Base-by-base conservation (phyloP, 768 basidiomycete genomes). In the Tylopilus rubrobrunneus region DNA sequence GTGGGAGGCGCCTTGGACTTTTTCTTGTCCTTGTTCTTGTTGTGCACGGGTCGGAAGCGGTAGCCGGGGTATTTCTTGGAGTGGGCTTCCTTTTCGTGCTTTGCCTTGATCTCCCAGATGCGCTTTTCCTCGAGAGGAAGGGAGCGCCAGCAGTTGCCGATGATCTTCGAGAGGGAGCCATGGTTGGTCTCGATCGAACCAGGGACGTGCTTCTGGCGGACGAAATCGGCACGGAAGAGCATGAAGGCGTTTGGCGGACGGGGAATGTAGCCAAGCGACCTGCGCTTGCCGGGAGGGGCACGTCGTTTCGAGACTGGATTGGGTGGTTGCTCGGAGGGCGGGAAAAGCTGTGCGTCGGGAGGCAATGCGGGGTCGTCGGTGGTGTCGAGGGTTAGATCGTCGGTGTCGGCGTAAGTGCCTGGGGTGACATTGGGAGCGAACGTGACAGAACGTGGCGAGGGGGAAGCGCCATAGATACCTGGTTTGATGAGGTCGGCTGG, bases 51-150 rank as follows among this genome's bases (percentile, higher is more conserved):
- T 47, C 67, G 64, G 68, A 78, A 79, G 33, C 75, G 73, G 45
- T 79, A 91, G 57, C 87, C 78, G 1, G 89, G 87, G 65, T 87
- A 87, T 54, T 71, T 75, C 39, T 74, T 74, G 51, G 86, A 82
- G 71, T 91, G 88, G 29, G 82, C 84, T 0, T 83, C 85, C 70
- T 88, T 89, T 23, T 83, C 87, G 42, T 81, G 78, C 64, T 86
- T 86, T 0, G 89, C 89, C 51, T 79, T 79, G 33, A 78, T 70
- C 62, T 89, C 86, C 89, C 89, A 91, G 17, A 81, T 73, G 5
- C 77, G 77, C 63, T 86, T 87, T 67, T 91, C 86, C 15, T 84
- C 80, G 17, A 82, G 76, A 0, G 87, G 85, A 4, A 91, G 79
- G 0, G 82, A 68, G 25, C 83, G 79, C 89, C 89, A 91, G 59